phyloP scores from a whole-genome alignment of 148 eudicot species.

The Tetragonia tetragonoides region DNA sequence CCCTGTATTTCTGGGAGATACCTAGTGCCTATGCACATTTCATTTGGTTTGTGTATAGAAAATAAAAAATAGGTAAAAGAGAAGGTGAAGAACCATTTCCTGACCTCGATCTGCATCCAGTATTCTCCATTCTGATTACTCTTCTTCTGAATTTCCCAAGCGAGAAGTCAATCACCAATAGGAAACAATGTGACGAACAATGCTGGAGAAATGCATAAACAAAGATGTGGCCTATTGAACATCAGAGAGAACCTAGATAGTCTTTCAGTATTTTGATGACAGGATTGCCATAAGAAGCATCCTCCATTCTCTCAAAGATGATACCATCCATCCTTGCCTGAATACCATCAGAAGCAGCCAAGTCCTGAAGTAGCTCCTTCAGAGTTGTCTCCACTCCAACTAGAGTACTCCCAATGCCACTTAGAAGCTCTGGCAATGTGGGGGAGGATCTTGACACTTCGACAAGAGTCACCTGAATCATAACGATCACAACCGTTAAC shows the following conservation, averaged over 20 bases:
- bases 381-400: conserved; percentile 52
- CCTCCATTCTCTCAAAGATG: conserved; percentile 57
- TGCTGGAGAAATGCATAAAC: background rate
- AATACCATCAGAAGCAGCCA: conserved; percentile 58
- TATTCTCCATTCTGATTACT: no score
- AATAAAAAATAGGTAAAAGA: no score
- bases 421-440: conserved; percentile 56
- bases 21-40: no score
- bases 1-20: no score
- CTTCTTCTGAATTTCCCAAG: no score
- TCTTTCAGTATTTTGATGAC: conserved; percentile 49
- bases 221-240: background rate
- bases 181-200: no score
- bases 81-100: no score
- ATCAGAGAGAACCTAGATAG: conserved; percentile 57
- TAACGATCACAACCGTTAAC: background rate
- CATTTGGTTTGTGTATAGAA: no score
- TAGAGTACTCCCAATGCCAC: conserved; percentile 57
- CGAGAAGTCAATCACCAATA: no score
- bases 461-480: conserved; percentile 68
- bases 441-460: conserved; percentile 74
- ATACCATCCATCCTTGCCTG: conserved; percentile 94
- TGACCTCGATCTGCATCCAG: no score
- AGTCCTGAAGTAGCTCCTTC: conserved; percentile 47
- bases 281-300: conserved; percentile 36